Percentiles rank a stretch among this genome's conserved stretches.
These are phyloP conservation scores for Lentinus brumalis DNA, from an alignment of 768 basidiomycete species.

Conservation along the genomic window DNA sequence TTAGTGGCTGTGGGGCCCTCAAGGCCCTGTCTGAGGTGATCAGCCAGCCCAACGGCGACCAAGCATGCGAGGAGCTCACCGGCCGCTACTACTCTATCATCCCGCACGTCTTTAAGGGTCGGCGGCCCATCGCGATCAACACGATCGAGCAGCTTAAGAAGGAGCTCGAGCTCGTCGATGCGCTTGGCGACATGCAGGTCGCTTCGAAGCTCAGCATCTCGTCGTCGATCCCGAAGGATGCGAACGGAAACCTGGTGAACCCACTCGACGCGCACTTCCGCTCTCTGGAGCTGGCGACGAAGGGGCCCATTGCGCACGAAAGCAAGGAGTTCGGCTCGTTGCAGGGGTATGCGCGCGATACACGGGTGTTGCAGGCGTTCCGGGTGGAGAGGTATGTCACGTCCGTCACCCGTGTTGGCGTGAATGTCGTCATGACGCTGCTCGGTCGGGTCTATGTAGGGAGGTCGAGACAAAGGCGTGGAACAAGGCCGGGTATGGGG, in stretches of 20 bases:
- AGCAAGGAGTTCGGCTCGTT: slow-evolving; percentile 52
- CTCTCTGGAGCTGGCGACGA: slow-evolving; percentile 51
- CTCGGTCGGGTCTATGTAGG: slow-evolving; percentile 30
- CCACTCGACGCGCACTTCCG: slow-evolving; percentile 58
- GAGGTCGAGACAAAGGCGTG: slow-evolving; percentile 42
- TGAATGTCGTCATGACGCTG: slow-evolving; percentile 18
- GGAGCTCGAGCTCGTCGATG: slow-evolving; percentile 65
- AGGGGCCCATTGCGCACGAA: slow-evolving; percentile 45
- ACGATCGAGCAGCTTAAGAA: slow-evolving; percentile 41
- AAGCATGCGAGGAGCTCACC: slow-evolving; percentile 51
- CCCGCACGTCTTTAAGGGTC: slow-evolving; percentile 61
- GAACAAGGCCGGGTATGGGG: slow-evolving; percentile 46
- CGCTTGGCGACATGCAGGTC: slow-evolving; percentile 68
- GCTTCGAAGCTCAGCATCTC: slow-evolving; percentile 59
- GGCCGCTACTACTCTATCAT: slow-evolving; percentile 65
- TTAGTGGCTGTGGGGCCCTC: slow-evolving; percentile 58
- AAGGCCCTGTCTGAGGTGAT: slow-evolving; percentile 55
- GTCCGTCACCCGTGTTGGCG: neutral
- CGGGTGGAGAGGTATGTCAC: slow-evolving; percentile 52
- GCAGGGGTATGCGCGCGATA: slow-evolving; percentile 50
- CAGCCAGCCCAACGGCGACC: slow-evolving; percentile 42
- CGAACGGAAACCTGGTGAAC: slow-evolving; percentile 50
- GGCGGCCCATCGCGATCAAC: slow-evolving; percentile 47
- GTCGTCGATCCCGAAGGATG: slow-evolving; percentile 39
- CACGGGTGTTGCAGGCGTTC: slow-evolving; percentile 52